Evolutionary conservation across 2,329 filamentous ascomycete species (phyloP).

Genomic region (Helotiales sp.): DNA sequence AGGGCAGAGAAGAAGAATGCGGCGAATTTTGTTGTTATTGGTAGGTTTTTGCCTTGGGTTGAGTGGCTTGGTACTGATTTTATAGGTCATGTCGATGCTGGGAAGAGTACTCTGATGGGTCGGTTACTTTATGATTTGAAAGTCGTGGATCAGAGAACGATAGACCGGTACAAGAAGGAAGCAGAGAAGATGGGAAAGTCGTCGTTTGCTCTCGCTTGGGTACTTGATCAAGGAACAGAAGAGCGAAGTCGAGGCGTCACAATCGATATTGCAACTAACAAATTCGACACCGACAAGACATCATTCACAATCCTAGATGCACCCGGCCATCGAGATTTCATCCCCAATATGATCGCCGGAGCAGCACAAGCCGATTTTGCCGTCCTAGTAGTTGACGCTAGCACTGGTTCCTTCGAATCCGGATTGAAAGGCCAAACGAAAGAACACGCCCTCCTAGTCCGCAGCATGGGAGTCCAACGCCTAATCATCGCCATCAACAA

Average conservation of each 20-base stretch:
- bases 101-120: slow-evolving; percentile 97
- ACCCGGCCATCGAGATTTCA: slow-evolving; percentile 92
- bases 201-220: slow-evolving; percentile 96
- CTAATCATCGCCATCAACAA: slow-evolving; percentile 95
- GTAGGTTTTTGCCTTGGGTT: slow-evolving; percentile 50
- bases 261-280: slow-evolving; percentile 94
- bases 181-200: slow-evolving; percentile 91
- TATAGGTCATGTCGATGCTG: slow-evolving; percentile 91
- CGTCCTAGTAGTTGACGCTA: slow-evolving; percentile 90
- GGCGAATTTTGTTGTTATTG: slow-evolving; percentile 91
- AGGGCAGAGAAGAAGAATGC: slow-evolving; percentile 77
- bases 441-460: slow-evolving; percentile 87
- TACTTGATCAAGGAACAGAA: slow-evolving; percentile 89
- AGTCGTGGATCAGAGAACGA: slow-evolving; percentile 83
- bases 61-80: slow-evolving; percentile 11
- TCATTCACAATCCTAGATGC: slow-evolving; percentile 94
- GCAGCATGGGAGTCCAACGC: slow-evolving; percentile 87
- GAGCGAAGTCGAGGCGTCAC: slow-evolving; percentile 91
- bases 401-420: slow-evolving; percentile 89
- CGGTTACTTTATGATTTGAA: slow-evolving; percentile 88
- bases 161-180: slow-evolving; percentile 87
- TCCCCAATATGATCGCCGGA: slow-evolving; percentile 98
- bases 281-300: slow-evolving; percentile 87
- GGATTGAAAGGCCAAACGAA: slow-evolving; percentile 92
- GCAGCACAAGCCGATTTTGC: slow-evolving; percentile 96